A percentile compares a stretch with the other conserved stretches of the same genome.
phyloP scores from a whole-genome alignment of 2,329 filamentous ascomycete species.

The Penicillium sp. region DNA sequence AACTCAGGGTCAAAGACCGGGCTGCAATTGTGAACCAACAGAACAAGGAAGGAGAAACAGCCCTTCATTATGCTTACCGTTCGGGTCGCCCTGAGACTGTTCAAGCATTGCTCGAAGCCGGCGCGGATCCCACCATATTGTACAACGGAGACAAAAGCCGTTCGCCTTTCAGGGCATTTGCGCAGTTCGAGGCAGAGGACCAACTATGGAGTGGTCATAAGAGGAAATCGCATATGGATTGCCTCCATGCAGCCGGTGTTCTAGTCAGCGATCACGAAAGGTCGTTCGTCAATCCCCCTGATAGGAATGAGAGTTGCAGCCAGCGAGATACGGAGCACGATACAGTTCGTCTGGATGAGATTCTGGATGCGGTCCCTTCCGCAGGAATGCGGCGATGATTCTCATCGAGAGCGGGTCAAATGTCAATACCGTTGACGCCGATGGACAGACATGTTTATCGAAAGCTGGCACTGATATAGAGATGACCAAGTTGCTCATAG shows the following conservation, averaged over 20 bases:
- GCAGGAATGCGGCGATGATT: slow-evolving; percentile 1
- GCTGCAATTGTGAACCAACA: slow-evolving; percentile 11
- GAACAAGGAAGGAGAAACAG: slow-evolving; percentile 9
- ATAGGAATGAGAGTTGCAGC: not conserved
- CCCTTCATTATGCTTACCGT: slow-evolving; percentile 19
- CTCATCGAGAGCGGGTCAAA: slow-evolving; percentile 7
- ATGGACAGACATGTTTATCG: slow-evolving; percentile 4
- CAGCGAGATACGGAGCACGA: not conserved
- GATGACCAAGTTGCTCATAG: slow-evolving; percentile 3
- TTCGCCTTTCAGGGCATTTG: slow-evolving; percentile 1
- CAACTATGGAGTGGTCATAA: not conserved
- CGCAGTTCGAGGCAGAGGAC: slow-evolving; percentile 6
- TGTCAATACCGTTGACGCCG: slow-evolving; percentile 4
- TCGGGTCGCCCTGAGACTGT: slow-evolving; percentile 16
- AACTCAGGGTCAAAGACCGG: not conserved
- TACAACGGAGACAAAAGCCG: not conserved
- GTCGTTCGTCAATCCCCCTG: not conserved
- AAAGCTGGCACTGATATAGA: slow-evolving; percentile 3
- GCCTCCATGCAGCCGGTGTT: not conserved
- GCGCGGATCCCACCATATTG: slow-evolving; percentile 5
- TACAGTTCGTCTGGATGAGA: not conserved
- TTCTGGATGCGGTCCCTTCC: not conserved
- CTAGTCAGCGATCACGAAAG: not conserved
- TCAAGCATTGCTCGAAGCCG: slow-evolving; percentile 4
- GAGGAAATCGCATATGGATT: not conserved